Base-by-base conservation (phyloP, 108 stramenopile species). In the Cyclotella atomus region DNA sequence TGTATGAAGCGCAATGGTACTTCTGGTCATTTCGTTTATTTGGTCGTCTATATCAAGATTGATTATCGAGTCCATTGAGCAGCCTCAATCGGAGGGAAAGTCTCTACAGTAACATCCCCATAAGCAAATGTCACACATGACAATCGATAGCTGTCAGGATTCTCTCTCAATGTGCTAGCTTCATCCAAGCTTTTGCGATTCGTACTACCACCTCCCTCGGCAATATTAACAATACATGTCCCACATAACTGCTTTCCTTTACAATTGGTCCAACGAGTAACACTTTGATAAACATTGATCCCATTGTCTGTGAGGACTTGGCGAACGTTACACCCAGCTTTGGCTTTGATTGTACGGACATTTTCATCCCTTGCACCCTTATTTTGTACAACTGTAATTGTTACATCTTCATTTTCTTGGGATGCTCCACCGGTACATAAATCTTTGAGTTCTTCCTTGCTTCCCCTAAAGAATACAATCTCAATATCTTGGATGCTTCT, bases 181-280 rank as follows among this genome's bases (percentile, higher is more conserved):
- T 97, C 97, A 68, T 97, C 97, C 81, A 96, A 79, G 55, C 87
- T 85, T 75, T 95, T 95, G 41, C 95, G 81, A 56, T 93, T 96
- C 43, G 93, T 94, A 45, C 66, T 69, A 2, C 68, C 61, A 28
- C 72, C 38, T 56, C 96, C 96, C n/a, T 87, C 92, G 15, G 82
- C 41, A 29, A 97, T 73, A 78, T 95, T 89, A 9, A 97, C 95
- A 68, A 97, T 95, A 66, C 97, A 97, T 8, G 97, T 97, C 44
- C 97, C 97, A 79, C 97, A 97, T n/a, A 96, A 76, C 78, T 97
- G 97, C 81, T 95, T 94, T 33, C 97, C 97, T 68, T 96, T 94
- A 84, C 97, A 97, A 79, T 96, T 97, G 45, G 97, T 96, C 95
- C 95, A 97, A 32, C 95, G 73, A 38, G 97, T 96, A 23, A 96